Base-by-base conservation (phyloP, 75 land plant species). In the Picea sitchensis region DNA sequence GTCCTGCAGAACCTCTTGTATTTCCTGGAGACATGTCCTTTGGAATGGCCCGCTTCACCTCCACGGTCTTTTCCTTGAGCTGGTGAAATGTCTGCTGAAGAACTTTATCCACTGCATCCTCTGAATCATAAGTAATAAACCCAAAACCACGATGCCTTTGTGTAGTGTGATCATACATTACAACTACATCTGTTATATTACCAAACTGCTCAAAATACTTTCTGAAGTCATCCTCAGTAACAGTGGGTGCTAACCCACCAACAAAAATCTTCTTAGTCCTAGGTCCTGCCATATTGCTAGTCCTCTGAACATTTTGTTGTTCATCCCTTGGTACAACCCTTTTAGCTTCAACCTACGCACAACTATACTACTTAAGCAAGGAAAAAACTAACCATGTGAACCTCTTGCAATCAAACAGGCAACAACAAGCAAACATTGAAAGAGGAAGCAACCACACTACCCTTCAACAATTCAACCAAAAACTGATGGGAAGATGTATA, bases 291-390 rank as follows among this genome's bases (percentile, higher is more conserved):
- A 30, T 78, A 65, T 75, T 87, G 87, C 80, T 81, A 76, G 79
- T 87, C 61, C 85, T 88, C 88, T 77, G 79, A 30, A 51, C 1
- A 67, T 38, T 78, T 80, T 78, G 80, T 81, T 87, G 88, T 83
- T 87, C 88, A 73, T 84, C 87, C 73, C 87, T 87, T 36, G 83
- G 87, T 61, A 87, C 88, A 30, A 87, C 87, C 76, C 78, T 87
- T 81, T 87, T 87, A 59, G 87, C 88, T 81, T 87, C 88, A 77
- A 87, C 87, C 87, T 87, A 78, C 11, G 21, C 54, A 62, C 54
- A 38, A 36, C 6, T 15, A 78, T 32, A 58, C 14, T 58, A 69
- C 58, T 58, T 32, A 74, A 61, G 64, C n/a, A 76, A 61, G 1
- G 73, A 2, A 69, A 41, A 41, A 41, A 41, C 44, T 41, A 41